Conservation (phyloP, 2,329 filamentous ascomycete genomes). For the Huntiella omanensis region DNA sequence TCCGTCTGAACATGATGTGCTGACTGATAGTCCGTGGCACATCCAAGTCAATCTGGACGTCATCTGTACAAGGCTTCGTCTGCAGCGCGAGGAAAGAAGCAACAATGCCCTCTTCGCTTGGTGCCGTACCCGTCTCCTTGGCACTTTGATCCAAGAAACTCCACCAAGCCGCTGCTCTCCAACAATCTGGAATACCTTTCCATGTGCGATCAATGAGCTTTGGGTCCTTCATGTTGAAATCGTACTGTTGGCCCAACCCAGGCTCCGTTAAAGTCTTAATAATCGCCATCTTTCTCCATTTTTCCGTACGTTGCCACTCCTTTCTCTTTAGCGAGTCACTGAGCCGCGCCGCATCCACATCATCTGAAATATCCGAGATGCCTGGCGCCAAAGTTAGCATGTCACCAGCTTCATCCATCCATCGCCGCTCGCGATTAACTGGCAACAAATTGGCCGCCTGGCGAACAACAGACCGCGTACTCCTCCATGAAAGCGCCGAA, state of each 20-base stretch:
- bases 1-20: constrained; percentile 89
- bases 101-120: constrained; percentile 53
- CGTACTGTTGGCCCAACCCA: constrained; percentile 42
- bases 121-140: constrained; percentile 36
- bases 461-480: constrained; percentile 34
- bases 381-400: constrained; percentile 44
- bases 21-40: constrained; percentile 86
- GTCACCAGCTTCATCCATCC: constrained; percentile 47
- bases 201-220: constrained; percentile 82
- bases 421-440: constrained; percentile 39
- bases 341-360: constrained; percentile 31
- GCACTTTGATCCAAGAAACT: constrained; percentile 72
- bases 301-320: constrained; percentile 43
- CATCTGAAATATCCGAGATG: constrained; percentile 35
- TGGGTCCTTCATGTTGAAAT: constrained; percentile 67
- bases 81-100: constrained; percentile 55
- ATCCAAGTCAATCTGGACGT: constrained; percentile 92
- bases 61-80: constrained; percentile 59
- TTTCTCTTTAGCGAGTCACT: constrained; percentile 40
- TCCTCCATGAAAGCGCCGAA: constrained; percentile 32
- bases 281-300: constrained; percentile 49
- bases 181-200: constrained; percentile 95
- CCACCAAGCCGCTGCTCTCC: constrained; percentile 87
- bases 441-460: constrained; percentile 40
- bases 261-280: constrained; percentile 30